phyloP scores from a whole-genome alignment of 192 early-diverging fungal genomes.

The Backusella circina region DNA sequence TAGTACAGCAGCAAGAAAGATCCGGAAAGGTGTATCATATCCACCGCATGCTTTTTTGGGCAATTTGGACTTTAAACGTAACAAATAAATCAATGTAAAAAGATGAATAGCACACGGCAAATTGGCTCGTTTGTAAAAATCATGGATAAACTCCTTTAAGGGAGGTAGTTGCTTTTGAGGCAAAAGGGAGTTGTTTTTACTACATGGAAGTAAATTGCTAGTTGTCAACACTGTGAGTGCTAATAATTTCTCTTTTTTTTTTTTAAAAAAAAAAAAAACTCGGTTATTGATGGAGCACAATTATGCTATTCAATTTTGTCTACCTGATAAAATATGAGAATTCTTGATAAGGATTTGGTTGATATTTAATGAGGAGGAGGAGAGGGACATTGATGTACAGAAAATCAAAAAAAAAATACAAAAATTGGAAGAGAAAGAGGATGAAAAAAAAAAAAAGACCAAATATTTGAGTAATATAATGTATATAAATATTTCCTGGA shows the following conservation, averaged over 20 bases:
- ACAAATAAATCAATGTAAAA: constrained; percentile 60
- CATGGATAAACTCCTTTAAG: constrained; percentile 5
- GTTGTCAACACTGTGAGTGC: neutral
- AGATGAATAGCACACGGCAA: constrained; percentile 21
- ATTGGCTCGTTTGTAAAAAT: constrained; percentile 5
- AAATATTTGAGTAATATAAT: neutral
- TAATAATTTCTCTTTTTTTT: neutral
- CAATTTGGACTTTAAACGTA: constrained; percentile 53
- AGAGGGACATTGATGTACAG: neutral
- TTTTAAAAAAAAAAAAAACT: neutral
- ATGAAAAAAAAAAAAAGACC: neutral
- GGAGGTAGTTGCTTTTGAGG: neutral
- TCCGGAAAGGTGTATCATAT: constrained; percentile 63
- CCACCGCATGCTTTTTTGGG: constrained; percentile 55
- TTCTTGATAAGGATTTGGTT: neutral
- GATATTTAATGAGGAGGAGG: neutral
- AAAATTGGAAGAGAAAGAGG: neutral
- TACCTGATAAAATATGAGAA: neutral
- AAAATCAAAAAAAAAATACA: neutral
- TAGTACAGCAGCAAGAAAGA: constrained; percentile 61
- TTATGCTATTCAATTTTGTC: neutral
- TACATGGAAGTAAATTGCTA: neutral
- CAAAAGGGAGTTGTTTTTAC: neutral
- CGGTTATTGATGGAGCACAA: neutral
- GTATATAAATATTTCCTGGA: neutral